Evolutionary conservation across 495 filamentous ascomycete species (phyloP).

Genomic region (Cairneyella variabilis): DNA sequence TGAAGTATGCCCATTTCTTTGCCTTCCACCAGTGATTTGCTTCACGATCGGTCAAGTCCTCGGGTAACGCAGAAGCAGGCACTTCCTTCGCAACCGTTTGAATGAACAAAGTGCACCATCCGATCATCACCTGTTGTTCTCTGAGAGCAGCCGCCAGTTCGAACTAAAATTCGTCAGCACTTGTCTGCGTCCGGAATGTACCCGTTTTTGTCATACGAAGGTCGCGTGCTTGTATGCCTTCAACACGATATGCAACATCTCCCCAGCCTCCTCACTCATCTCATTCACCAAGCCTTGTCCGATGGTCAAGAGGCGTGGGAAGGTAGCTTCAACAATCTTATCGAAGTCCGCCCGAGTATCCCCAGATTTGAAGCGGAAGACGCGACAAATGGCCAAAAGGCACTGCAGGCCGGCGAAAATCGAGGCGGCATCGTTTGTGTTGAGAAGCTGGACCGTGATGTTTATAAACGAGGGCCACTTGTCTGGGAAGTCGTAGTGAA

Average conservation of each 20-base stretch:
- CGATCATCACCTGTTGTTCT: constrained; percentile 77
- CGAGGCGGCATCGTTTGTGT: constrained; percentile 74
- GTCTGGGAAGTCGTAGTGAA: constrained; percentile 91
- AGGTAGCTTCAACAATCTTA: constrained; percentile 85
- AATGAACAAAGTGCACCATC: constrained; percentile 93
- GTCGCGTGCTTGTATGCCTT: constrained; percentile 98
- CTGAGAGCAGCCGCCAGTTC: constrained; percentile 77
- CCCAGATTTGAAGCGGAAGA: constrained; percentile 85
- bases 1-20: constrained; percentile 99
- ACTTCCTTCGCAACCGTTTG: constrained; percentile 81
- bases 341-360: constrained; percentile 84
- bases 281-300: constrained; percentile 85
- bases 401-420: constrained; percentile 94
- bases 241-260: constrained; percentile 91
- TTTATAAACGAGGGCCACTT: constrained; percentile 92
- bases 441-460: constrained; percentile 81
- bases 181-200: neutral
- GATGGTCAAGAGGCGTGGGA: constrained; percentile 85
- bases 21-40: constrained; percentile 98
- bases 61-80: constrained; percentile 71
- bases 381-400: constrained; percentile 84
- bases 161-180: constrained; percentile 48
- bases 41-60: constrained; percentile 84
- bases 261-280: constrained; percentile 85
- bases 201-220: constrained; percentile 62